Percentiles rank a stretch among this genome's conserved stretches.
phyloP scores from a whole-genome alignment of 345 rosid species.

The Excoecaria cochinchinensis region DNA sequence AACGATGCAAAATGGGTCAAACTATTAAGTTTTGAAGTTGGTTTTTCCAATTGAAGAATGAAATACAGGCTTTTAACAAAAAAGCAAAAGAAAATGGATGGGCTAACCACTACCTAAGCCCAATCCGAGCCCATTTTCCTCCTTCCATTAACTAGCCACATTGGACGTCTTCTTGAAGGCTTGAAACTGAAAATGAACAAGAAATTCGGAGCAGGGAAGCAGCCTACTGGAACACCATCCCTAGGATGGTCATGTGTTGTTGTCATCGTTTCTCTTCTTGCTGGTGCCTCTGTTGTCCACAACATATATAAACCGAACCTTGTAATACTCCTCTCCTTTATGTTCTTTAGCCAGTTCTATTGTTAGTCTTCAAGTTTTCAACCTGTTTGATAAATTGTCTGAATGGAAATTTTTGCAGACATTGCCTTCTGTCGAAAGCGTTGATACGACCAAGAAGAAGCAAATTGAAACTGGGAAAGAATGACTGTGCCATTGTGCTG shows the following conservation, averaged over 20 bases:
- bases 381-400: conserved; percentile 50
- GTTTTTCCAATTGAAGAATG: too few species aligned
- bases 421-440: conserved; percentile 43
- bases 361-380: neutral
- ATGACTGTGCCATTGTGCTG: neutral
- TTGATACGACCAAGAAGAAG: conserved; percentile 24
- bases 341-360: neutral
- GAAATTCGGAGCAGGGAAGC: conserved; percentile 49
- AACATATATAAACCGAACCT: conserved; percentile 65
- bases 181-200: conserved; percentile 31
- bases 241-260: conserved; percentile 54
- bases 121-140: too few species aligned
- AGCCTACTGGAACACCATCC: conserved; percentile 72
- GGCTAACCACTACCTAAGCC: too few species aligned
- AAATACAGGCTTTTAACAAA: too few species aligned
- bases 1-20: too few species aligned
- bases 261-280: conserved; percentile 62
- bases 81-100: too few species aligned
- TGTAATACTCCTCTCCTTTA: conserved; percentile 21
- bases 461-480: conserved; percentile 15
- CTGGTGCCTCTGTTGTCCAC: conserved; percentile 75
- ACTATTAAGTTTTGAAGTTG: too few species aligned
- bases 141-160: too few species aligned
- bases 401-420: conserved; percentile 31
- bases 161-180: neutral